Evolutionary conservation across 1,284 basidiomycete genomes (phyloP), one percentile per base, ranked within the genome.

Genomic region (Amylostereum chailletii): DNA sequence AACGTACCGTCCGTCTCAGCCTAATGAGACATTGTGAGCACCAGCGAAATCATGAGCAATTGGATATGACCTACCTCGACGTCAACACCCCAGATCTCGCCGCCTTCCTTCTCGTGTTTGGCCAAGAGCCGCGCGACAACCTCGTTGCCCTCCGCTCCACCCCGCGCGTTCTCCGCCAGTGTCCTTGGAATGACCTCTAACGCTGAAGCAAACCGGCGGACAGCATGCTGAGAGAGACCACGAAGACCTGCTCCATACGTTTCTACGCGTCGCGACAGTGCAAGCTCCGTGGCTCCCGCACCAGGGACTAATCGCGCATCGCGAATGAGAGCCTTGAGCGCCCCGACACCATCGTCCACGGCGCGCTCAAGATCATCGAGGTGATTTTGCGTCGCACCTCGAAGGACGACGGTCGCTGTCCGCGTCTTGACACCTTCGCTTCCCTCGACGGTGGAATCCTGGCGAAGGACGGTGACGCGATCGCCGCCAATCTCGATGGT

Each of bases 401-500:
- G 82, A 34, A 97, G 72, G n/a, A 97, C 90, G 64, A 97, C 87
- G 27, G 94, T 97, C 34, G 94, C 87, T 34, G 92, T 97, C 42
- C 83, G 75, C 27, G 88, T 87, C 67, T 81, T 85, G 55, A 77
- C 85, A 26, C 79, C 82, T 1, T 65, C 65, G 31, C 33, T 8
- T 29, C 89, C 85, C 32, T 74, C 77, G 11, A 42, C 10, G 29
- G 71, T 70, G 3, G 66, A 60, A n/a, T 89, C 79, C 66, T 99
- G 96, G 41, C 95, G 79, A 58, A 99, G 82, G 0, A 99, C 94
- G 1, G 94, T 98, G 36, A 98, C 96, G 46, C 95, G 86, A 70
- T 99, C 96, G 4, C 96, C 96, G 42, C 96, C 96, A 58, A 99
- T 90, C 68, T 99, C 96, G 53, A 87, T 85, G 34, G 90, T 92